A percentile compares a stretch with the other conserved stretches of the same genome.
These are phyloP conservation scores for Anthracocystis panici-leucophaei DNA, from an alignment of 1,284 basidiomycete species.

Conservation along the genomic window DNA sequence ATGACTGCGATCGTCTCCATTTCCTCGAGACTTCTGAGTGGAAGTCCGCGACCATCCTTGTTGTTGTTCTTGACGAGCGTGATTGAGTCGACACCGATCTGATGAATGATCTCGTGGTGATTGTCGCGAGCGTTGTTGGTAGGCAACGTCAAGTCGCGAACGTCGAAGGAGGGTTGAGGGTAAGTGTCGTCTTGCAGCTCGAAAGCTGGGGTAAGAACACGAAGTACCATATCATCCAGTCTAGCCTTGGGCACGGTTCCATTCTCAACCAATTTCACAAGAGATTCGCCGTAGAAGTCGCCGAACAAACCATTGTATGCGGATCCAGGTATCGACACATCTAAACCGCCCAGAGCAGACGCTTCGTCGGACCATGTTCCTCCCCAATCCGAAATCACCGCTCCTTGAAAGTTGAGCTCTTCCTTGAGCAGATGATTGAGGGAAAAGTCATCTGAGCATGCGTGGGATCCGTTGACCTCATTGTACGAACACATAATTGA, in stretches of 20 bases:
- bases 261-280: conserved; percentile 77
- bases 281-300: conserved; percentile 70
- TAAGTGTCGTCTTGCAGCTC: conserved; percentile 46
- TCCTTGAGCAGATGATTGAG: conserved; percentile 79
- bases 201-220: conserved; percentile 62
- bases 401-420: conserved; percentile 83
- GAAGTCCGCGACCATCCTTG: conserved; percentile 27
- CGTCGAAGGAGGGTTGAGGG: conserved; percentile 47
- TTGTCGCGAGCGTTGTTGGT: conserved; percentile 56
- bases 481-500: conserved; percentile 70
- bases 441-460: conserved; percentile 77
- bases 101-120: conserved; percentile 53
- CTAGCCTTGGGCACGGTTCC: conserved; percentile 77
- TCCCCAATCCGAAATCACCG: conserved; percentile 71
- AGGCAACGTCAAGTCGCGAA: conserved; percentile 28
- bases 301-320: conserved; percentile 38
- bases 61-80: conserved; percentile 61
- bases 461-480: conserved; percentile 77
- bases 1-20: conserved; percentile 38
- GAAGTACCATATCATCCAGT: conserved; percentile 70
- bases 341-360: conserved; percentile 76
- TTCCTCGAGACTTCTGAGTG: conserved; percentile 32
- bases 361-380: conserved; percentile 53
- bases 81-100: conserved; percentile 54
- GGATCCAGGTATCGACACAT: conserved; percentile 72